A percentile compares a stretch with the other conserved stretches of the same genome.
phyloP scores from a whole-genome alignment of 225 moss, liverwort and hornwort genomes.

The Ulota crispa region DNA sequence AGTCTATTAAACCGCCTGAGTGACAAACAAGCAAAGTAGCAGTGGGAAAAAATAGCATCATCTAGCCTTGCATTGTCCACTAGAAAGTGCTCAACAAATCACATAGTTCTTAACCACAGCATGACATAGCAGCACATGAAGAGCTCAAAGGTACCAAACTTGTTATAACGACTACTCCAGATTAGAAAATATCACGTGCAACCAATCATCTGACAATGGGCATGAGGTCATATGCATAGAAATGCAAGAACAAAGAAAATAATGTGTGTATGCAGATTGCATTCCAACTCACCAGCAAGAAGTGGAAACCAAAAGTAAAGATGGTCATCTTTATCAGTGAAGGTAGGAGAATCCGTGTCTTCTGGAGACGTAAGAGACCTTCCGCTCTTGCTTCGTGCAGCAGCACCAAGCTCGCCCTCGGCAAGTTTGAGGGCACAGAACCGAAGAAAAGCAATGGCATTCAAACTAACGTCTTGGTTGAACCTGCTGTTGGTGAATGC shows the following conservation, averaged over 20 bases:
- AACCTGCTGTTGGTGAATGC: slow-evolving; percentile 99
- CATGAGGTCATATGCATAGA: not conserved
- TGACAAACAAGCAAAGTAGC: not conserved
- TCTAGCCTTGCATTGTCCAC: not conserved
- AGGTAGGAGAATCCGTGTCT: slow-evolving; percentile 68
- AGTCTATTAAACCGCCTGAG: slow-evolving; percentile 5
- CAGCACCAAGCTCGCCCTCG: slow-evolving; percentile 93
- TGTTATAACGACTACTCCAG: not conserved
- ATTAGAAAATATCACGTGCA: slow-evolving; percentile 5
- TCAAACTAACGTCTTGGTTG: slow-evolving; percentile 95
- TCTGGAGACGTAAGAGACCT: slow-evolving; percentile 49
- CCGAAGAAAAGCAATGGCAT: slow-evolving; percentile 96
- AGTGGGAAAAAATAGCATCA: not conserved
- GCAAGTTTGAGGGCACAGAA: slow-evolving; percentile 99
- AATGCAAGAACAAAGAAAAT: not conserved
- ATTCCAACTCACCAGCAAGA: slow-evolving; percentile 80
- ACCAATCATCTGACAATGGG: not conserved
- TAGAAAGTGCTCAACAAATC: slow-evolving; percentile 4
- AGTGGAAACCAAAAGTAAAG: slow-evolving; percentile 99
- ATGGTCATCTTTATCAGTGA: slow-evolving; percentile 99
- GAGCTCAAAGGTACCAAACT: slow-evolving; percentile 13
- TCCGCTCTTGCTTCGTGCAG: slow-evolving; percentile 62
- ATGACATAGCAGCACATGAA: not conserved
- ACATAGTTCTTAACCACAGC: not conserved
- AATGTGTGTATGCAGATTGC: not conserved